Percentiles rank a stretch among this genome's conserved stretches.
phyloP scores from a whole-genome alignment of 768 basidiomycete species.

The Neoboletus brunneissimus region DNA sequence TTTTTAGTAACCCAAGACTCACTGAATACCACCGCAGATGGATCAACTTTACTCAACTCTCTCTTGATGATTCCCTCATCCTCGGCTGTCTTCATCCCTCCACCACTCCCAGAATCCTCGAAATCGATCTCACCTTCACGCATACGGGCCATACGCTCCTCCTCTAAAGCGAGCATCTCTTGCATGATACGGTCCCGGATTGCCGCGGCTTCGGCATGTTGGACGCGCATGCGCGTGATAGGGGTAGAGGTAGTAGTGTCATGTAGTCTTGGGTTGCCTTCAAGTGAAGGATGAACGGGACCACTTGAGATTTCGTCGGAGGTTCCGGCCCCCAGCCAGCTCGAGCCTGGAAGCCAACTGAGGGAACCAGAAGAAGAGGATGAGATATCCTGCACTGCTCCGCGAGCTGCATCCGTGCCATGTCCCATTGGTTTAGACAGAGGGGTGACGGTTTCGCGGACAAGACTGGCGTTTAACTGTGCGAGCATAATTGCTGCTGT shows the following conservation, averaged over 20 bases:
- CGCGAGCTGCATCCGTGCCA: conserved; percentile 1
- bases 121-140: conserved; percentile 65
- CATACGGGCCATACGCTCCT: conserved; percentile 96
- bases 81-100: conserved; percentile 65
- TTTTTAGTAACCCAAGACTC: conserved; percentile 96
- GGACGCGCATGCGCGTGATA: conserved; percentile 64
- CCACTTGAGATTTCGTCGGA: conserved; percentile 23
- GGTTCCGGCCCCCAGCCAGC: conserved; percentile 40
- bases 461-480: conserved; percentile 83
- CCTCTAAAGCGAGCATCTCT: conserved; percentile 96
- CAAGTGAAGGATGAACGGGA: conserved; percentile 33
- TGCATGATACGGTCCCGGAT: conserved; percentile 97
- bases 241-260: conserved; percentile 31
- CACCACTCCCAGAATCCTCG: conserved; percentile 42
- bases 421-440: conserved; percentile 14
- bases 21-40: conserved; percentile 92
- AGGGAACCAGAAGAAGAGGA: conserved; percentile 32
- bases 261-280: conserved; percentile 20
- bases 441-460: conserved; percentile 48
- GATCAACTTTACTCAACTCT: conserved; percentile 93
- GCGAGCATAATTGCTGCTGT: conserved; percentile 98
- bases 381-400: conserved; percentile 9
- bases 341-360: conserved; percentile 55
- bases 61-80: conserved; percentile 92
- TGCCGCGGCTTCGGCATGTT: conserved; percentile 78